Conservation (phyloP, 495 filamentous ascomycete genomes). For the Lasiosphaeria ovina region DNA sequence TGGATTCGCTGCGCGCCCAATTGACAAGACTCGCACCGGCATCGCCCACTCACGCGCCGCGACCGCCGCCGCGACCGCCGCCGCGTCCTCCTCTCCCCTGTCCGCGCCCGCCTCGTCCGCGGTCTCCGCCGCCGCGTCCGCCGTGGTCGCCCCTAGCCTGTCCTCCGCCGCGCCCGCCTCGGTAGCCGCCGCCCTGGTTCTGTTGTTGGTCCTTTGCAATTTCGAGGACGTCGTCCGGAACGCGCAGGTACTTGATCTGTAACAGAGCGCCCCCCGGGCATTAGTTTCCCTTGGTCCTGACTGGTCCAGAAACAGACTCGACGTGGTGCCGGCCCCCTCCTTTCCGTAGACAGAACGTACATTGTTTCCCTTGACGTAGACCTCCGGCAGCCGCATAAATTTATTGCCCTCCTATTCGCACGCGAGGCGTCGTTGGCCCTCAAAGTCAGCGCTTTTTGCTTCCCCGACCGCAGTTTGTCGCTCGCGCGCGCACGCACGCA, state of each 20-base stretch:
- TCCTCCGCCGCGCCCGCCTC: conserved; percentile 70
- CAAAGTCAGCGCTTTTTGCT: conserved; percentile 5
- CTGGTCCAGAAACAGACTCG: background rate
- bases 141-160: conserved; percentile 61
- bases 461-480: too few relatives aligned
- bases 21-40: background rate
- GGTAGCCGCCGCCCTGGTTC: conserved; percentile 55
- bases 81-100: conserved; percentile 40
- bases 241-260: conserved; percentile 97
- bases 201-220: conserved; percentile 88
- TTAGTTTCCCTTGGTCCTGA: background rate
- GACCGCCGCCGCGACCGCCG: conserved; percentile 13
- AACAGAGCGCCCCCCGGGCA: background rate
- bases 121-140: conserved; percentile 46
- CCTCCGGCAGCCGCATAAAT: conserved; percentile 86
- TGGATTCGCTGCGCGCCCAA: background rate
- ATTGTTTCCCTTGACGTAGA: conserved; percentile 96
- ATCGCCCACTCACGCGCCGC: conserved; percentile 7
- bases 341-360: conserved; percentile 48
- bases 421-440: background rate
- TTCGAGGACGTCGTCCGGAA: conserved; percentile 94
- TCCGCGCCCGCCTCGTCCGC: conserved; percentile 47
- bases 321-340: too few relatives aligned
- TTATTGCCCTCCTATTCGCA: conserved; percentile 73
- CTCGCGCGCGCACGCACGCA: too few relatives aligned